Evolutionary conservation across 2,329 filamentous ascomycete genomes (phyloP).

Genomic region (Fonsecaea monophora): DNA sequence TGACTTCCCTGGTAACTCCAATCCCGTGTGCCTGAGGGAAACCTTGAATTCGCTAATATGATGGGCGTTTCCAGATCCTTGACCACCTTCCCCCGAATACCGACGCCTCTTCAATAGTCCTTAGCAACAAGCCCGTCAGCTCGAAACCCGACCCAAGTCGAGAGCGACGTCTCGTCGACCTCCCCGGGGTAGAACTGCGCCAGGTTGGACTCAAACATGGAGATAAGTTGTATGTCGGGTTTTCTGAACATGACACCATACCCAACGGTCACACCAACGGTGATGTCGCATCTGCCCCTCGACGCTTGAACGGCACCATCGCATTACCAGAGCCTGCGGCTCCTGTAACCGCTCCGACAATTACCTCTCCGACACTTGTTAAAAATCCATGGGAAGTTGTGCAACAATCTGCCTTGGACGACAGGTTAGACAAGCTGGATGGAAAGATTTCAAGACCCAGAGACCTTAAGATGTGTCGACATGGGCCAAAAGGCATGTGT

Average conservation of each 20-base stretch:
- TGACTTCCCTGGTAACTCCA: slow-evolving; percentile 54
- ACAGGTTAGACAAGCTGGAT: slow-evolving; percentile 82
- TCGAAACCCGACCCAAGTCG: slow-evolving; percentile 54
- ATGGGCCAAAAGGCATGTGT: slow-evolving; percentile 97
- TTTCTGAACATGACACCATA: slow-evolving; percentile 64
- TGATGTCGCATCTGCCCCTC: slow-evolving; percentile 52
- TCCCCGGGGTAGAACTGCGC: slow-evolving; percentile 63
- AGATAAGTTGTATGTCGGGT: slow-evolving; percentile 87
- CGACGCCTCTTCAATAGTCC: slow-evolving; percentile 61
- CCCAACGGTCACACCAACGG: slow-evolving; percentile 57
- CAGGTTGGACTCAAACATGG: slow-evolving; percentile 74
- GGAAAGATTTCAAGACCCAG: slow-evolving; percentile 82
- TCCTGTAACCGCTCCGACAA: slow-evolving; percentile 46
- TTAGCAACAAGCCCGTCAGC: slow-evolving; percentile 67
- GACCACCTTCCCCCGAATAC: slow-evolving; percentile 65
- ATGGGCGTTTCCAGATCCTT: slow-evolving; percentile 54
- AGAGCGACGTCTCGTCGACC: slow-evolving; percentile 58
- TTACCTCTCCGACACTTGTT: slow-evolving; percentile 57
- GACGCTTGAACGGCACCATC: slow-evolving; percentile 80
- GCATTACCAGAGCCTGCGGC: slow-evolving; percentile 46
- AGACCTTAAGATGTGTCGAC: slow-evolving; percentile 88
- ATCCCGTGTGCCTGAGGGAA: not conserved
- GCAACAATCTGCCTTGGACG: slow-evolving; percentile 84
- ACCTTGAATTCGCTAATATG: not conserved
- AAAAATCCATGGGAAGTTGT: slow-evolving; percentile 95